Percentiles rank a stretch among this genome's conserved stretches.
phyloP scores from a whole-genome alignment of 2,329 filamentous ascomycete genomes.

The Penicillium sp. region DNA sequence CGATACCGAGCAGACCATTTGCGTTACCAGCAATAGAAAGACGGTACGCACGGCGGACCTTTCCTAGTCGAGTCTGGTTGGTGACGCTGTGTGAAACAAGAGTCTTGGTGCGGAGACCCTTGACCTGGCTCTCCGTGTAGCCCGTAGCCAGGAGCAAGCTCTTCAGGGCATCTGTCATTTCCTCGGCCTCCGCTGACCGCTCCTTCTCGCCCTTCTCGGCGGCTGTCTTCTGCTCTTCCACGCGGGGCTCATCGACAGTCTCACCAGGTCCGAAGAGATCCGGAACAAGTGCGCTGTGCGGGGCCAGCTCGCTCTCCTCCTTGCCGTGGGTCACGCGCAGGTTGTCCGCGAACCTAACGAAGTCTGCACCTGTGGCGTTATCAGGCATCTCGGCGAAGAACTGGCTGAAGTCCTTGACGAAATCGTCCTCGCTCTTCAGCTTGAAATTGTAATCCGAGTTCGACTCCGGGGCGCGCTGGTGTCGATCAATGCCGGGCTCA shows the following conservation, averaged over 20 bases:
- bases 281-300: slow-evolving; percentile 52
- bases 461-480: slow-evolving; percentile 51
- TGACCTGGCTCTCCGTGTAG: slow-evolving; percentile 50
- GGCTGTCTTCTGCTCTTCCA: slow-evolving; percentile 26
- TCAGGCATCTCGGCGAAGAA: slow-evolving; percentile 51
- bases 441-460: slow-evolving; percentile 58
- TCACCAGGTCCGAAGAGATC: slow-evolving; percentile 51
- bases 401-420: slow-evolving; percentile 57
- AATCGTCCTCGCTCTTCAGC: slow-evolving; percentile 64
- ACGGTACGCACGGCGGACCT: slow-evolving; percentile 74
- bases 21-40: slow-evolving; percentile 83
- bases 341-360: slow-evolving; percentile 46
- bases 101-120: slow-evolving; percentile 63
- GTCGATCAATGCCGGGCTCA: slow-evolving; percentile 75
- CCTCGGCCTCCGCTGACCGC: slow-evolving; percentile 30
- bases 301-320: slow-evolving; percentile 50
- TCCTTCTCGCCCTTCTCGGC: slow-evolving; percentile 31
- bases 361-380: slow-evolving; percentile 48
- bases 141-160: slow-evolving; percentile 59
- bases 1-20: slow-evolving; percentile 81
- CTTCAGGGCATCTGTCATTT: slow-evolving; percentile 45
- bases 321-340: slow-evolving; percentile 53
- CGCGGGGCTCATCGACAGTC: slow-evolving; percentile 33
- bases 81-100: slow-evolving; percentile 72
- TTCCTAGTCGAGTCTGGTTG: slow-evolving; percentile 96